Base-by-base conservation (phyloP, 768 basidiomycete species). In the Suillus paluster region DNA sequence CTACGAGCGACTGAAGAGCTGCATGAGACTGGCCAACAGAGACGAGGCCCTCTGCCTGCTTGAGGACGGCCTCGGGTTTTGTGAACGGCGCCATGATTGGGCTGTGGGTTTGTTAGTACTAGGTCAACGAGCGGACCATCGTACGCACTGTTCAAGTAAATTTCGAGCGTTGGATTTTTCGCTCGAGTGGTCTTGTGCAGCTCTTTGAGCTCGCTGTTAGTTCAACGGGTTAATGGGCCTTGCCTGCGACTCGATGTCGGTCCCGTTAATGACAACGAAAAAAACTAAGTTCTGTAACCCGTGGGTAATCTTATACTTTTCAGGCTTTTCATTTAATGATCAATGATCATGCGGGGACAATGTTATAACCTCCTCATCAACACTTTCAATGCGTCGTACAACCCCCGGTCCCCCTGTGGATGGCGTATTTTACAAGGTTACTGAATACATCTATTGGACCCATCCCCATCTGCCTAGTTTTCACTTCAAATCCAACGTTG, bases 11-110 rank as follows among this genome's bases (percentile, higher is more conserved):
- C 71, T 95, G 92, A 14, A 96, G 85, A 8, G 95, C 95, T 5
- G 94, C 94, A 73, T 92, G 90, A 0, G 87, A 89, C 79, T 96
- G 94, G 30, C 92, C 91, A 69, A 96, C 94, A 62, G 92, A 92
- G 70, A 97, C 88, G 59, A 97, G 92, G 62, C 94, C 94, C 70
- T 95, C 92, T n/a, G 93, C 92, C 74, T 93, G 92, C 81, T 94
- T 95, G 70, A 94, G 83, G 65, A 94, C 89, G 36, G 93, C 91
- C 79, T 94, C 92, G 54, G 93, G 94, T 76, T 94, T 94, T 58
- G 91, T 87, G 78, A 92, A 93, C 68, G 93, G 94, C 66, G 94
- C 90, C 93, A 95, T 95, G 59, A 46, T 80, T 53, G 61, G 60
- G 64, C 50, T 17, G 30, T 52, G 44, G 61, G 45, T 60, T n/a